Conservation (phyloP, 2,329 filamentous ascomycete genomes). For the Penicillium sp. region DNA sequence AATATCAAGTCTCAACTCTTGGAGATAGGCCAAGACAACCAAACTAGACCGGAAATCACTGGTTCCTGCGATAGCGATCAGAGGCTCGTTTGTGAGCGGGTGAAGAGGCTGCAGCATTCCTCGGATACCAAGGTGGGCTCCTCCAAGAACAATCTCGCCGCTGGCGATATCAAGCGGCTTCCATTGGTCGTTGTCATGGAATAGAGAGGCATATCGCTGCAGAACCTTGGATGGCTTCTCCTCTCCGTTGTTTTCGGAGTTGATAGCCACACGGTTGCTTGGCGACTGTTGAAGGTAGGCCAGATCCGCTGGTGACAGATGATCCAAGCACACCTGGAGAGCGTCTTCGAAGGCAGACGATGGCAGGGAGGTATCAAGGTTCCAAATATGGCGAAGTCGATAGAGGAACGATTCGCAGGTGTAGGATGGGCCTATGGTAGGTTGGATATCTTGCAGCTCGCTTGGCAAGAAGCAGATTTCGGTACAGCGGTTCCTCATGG, state of each 20-base stretch:
- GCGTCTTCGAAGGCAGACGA: conserved; percentile 17
- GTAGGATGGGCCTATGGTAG: conserved; percentile 34
- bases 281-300: conserved; percentile 34
- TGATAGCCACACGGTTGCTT: conserved; percentile 22
- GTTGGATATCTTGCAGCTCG: conserved; percentile 23
- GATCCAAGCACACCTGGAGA: conserved; percentile 38
- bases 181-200: conserved; percentile 34
- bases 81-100: conserved; percentile 43
- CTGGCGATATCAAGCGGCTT: conserved; percentile 27
- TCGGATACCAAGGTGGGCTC: conserved; percentile 28
- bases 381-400: conserved; percentile 39
- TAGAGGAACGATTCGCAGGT: conserved; percentile 42
- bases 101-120: conserved; percentile 37
- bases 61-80: conserved; percentile 29
- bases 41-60: conserved; percentile 25
- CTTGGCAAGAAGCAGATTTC: conserved; percentile 73
- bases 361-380: conserved; percentile 15
- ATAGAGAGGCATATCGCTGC: conserved; percentile 34
- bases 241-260: conserved; percentile 6
- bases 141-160: conserved; percentile 26
- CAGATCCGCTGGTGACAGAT: conserved; percentile 39
- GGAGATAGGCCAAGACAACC: conserved; percentile 34
- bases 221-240: conserved; percentile 23
- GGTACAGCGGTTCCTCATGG: conserved; percentile 92
- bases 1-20: conserved; percentile 40